Evolutionary conservation across 371 early-diverging fungal species (phyloP).

Genomic region (Blakeslea trispora): DNA sequence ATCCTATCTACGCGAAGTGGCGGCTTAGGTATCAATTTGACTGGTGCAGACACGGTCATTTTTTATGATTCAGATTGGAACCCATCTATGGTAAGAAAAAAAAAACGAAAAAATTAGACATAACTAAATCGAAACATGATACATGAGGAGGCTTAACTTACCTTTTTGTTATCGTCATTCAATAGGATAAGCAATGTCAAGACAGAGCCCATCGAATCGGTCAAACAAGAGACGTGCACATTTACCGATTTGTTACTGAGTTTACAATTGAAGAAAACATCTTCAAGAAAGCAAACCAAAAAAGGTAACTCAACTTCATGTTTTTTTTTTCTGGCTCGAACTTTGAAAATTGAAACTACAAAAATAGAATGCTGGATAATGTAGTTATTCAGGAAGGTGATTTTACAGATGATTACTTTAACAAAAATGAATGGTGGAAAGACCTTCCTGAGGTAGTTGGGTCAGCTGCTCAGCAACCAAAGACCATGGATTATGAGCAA

Average conservation of each 20-base stretch:
- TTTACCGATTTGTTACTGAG: constrained; percentile 88
- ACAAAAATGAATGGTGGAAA: constrained; percentile 71
- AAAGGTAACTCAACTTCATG: constrained; percentile 50
- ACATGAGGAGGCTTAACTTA: too few species aligned
- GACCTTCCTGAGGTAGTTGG: constrained; percentile 60
- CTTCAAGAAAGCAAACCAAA: constrained; percentile 81
- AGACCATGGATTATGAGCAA: constrained; percentile 60
- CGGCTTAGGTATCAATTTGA: constrained; percentile 96
- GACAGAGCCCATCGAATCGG: constrained; percentile 96
- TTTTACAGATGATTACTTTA: constrained; percentile 75
- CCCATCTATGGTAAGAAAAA: constrained; percentile 75
- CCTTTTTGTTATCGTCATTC: too few species aligned
- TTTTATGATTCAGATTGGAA: constrained; percentile 98
- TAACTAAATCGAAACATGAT: too few species aligned
- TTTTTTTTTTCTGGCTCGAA: constrained; percentile 2
- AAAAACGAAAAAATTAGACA: too few species aligned
- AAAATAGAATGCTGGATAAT: constrained; percentile 74
- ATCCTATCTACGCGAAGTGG: constrained; percentile 93
- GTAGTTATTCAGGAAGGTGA: constrained; percentile 83
- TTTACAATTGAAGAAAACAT: constrained; percentile 92
- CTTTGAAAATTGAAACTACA: background rate
- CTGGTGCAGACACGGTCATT: constrained; percentile 94
- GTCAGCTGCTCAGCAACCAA: constrained; percentile 17
- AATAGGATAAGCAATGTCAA: constrained; percentile 59
- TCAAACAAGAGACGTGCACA: constrained; percentile 90